Percentiles rank a stretch among this genome's conserved stretches.
phyloP scores from a whole-genome alignment of 345 rosid genomes.

The Moricandia moricandioides region DNA sequence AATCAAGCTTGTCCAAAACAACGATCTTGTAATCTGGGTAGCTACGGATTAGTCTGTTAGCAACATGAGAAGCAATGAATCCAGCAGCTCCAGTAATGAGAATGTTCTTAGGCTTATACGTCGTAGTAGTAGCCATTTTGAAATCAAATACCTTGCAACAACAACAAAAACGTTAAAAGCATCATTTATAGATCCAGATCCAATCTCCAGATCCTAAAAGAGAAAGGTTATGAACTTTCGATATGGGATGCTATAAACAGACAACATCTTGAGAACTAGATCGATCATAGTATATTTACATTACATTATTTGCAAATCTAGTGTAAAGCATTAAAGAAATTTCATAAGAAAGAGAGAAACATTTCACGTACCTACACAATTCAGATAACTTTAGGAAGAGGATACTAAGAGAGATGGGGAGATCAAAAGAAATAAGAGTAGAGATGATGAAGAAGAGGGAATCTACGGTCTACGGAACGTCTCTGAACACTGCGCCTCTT shows the following conservation, averaged over 20 bases:
- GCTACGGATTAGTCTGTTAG: slow-evolving; percentile 44
- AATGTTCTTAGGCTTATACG: slow-evolving; percentile 53
- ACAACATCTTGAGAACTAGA: not conserved
- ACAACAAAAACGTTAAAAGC: not conserved
- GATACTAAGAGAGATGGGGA: slow-evolving; percentile 8
- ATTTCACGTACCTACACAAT: slow-evolving; percentile 32
- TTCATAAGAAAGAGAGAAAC: slow-evolving; percentile 5
- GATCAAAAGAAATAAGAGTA: not conserved
- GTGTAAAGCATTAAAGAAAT: not conserved
- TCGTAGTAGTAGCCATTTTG: slow-evolving; percentile 27
- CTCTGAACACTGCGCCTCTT: slow-evolving; percentile 19
- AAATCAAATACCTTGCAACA: slow-evolving; percentile 20
- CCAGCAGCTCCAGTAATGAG: slow-evolving; percentile 73
- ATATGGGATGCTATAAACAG: not conserved
- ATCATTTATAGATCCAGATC: slow-evolving; percentile 27
- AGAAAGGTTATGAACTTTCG: not conserved
- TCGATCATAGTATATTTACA: not conserved
- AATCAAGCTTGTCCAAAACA: slow-evolving; percentile 63
- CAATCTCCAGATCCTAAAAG: slow-evolving; percentile 14
- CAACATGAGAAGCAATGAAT: slow-evolving; percentile 63
- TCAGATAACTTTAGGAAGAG: not conserved
- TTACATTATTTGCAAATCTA: slow-evolving; percentile 2
- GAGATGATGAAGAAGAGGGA: slow-evolving; percentile 19
- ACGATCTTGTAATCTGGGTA: slow-evolving; percentile 56
- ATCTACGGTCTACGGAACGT: slow-evolving; percentile 30